Evolutionary conservation across 2,329 filamentous ascomycete species (phyloP).

Genomic region (Furcasterigmium furcatum): DNA sequence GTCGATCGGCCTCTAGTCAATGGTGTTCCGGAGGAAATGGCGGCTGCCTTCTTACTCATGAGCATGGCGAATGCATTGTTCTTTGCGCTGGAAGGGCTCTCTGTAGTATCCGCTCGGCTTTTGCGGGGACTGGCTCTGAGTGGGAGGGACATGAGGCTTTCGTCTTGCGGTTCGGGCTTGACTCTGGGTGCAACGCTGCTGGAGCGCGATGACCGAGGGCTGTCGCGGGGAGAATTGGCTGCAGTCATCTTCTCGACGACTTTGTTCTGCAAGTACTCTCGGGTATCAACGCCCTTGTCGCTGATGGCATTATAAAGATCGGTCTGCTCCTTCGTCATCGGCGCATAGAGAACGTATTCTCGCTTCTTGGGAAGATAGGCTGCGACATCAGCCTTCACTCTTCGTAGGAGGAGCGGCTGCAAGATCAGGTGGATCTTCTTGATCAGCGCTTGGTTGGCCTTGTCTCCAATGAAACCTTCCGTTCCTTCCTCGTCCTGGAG

Average conservation of each 20-base stretch:
- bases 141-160: conserved; percentile 22
- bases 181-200: conserved; percentile 22
- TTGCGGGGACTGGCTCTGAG: conserved; percentile 31
- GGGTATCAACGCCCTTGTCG: conserved; percentile 55
- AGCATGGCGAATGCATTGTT: conserved; percentile 50
- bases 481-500: conserved; percentile 79
- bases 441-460: conserved; percentile 50
- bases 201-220: conserved; percentile 35
- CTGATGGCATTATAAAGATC: conserved; percentile 74
- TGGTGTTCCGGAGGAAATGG: conserved; percentile 12
- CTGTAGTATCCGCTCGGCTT: conserved; percentile 18
- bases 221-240: conserved; percentile 22
- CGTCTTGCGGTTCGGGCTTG: conserved; percentile 10
- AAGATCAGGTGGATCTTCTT: conserved; percentile 88
- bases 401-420: conserved; percentile 82
- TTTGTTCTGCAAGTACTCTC: conserved; percentile 80
- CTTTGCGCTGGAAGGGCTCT: conserved; percentile 13
- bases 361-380: conserved; percentile 90
- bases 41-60: conserved; percentile 41
- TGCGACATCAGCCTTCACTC: conserved; percentile 92
- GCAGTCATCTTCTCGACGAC: conserved; percentile 59
- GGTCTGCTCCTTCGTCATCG: conserved; percentile 85
- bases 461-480: conserved; percentile 75
- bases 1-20: conserved; percentile 11
- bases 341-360: conserved; percentile 93